A percentile compares a stretch with the other conserved stretches of the same genome.
Evolutionary conservation across 2,329 filamentous ascomycete genomes (phyloP).

Genomic region (Aspergillus novofumigatus): DNA sequence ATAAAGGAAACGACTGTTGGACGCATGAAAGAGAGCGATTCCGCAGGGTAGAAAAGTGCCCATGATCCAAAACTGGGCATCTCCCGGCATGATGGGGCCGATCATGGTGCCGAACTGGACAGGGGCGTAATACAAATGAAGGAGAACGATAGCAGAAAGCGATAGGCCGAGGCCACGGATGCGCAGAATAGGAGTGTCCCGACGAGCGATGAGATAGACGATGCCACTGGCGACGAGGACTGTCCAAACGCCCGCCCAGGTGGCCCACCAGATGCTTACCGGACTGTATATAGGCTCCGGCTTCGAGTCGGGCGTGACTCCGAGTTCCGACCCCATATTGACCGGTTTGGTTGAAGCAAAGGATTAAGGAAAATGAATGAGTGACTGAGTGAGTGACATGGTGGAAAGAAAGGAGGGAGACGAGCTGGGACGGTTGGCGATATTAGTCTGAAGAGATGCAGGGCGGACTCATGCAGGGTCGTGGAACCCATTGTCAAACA

Average conservation of each 20-base stretch:
- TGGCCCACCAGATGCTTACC: conserved; percentile 27
- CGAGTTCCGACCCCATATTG: conserved; percentile 29
- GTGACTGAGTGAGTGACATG: background rate
- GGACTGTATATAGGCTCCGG: conserved; percentile 16
- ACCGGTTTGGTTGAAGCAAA: background rate
- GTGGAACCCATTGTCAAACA: background rate
- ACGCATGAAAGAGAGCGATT: conserved; percentile 63
- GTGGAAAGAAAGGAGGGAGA: background rate
- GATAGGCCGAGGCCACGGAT: conserved; percentile 37
- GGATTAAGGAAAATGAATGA: background rate
- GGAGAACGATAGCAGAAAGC: conserved; percentile 32
- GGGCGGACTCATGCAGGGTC: background rate
- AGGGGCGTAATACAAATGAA: conserved; percentile 37
- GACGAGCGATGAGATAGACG: conserved; percentile 29
- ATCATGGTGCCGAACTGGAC: conserved; percentile 35
- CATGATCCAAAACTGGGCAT: conserved; percentile 64
- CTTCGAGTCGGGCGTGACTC: conserved; percentile 24
- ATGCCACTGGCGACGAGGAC: conserved; percentile 26
- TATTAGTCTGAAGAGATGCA: background rate
- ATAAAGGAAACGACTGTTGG: conserved; percentile 58
- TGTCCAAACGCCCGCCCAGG: conserved; percentile 31
- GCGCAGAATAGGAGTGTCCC: conserved; percentile 32
- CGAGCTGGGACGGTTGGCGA: background rate
- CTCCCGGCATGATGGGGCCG: conserved; percentile 43
- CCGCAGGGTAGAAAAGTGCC: conserved; percentile 61